A percentile compares a stretch with the other conserved stretches of the same genome.
Evolutionary conservation across 75 land plant species (phyloP).

Genomic region (Ceratopteris richardii): DNA sequence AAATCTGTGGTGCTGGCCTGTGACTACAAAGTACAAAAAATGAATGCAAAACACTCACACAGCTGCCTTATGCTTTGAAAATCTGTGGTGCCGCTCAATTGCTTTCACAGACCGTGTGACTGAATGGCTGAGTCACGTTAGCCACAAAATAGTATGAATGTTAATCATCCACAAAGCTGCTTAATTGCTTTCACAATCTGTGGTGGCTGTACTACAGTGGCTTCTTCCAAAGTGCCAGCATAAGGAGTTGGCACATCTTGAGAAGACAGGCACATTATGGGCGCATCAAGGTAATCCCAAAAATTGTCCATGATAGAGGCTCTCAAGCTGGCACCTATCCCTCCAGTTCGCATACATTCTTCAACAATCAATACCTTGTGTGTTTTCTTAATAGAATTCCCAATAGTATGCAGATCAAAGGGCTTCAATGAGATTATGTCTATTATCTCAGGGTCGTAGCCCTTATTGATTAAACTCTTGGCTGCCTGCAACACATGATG

Average conservation of each 20-base stretch:
- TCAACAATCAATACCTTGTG: slow-evolving; percentile 92
- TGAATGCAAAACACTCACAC: too few species aligned
- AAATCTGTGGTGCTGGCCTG: too few species aligned
- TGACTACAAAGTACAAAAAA: too few species aligned
- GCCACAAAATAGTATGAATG: too few species aligned
- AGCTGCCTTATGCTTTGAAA: too few species aligned
- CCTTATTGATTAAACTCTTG: slow-evolving; percentile 83
- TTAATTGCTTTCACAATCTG: slow-evolving; percentile 90
- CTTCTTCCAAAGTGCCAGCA: slow-evolving; percentile 86
- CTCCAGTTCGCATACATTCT: slow-evolving; percentile 98
- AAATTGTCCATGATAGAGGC: slow-evolving; percentile 90
- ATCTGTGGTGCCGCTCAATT: too few species aligned
- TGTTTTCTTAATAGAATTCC: slow-evolving; percentile 91
- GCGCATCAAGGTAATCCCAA: slow-evolving; percentile 87
- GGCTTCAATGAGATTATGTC: slow-evolving; percentile 95
- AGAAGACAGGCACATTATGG: slow-evolving; percentile 71
- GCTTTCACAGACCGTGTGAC: too few species aligned
- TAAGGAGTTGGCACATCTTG: slow-evolving; percentile 99
- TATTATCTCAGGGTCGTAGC: slow-evolving; percentile 94
- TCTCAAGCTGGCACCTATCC: slow-evolving; percentile 88
- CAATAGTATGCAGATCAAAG: slow-evolving; percentile 86
- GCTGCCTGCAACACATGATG: slow-evolving; percentile 95
- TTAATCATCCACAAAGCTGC: slow-evolving; percentile 63
- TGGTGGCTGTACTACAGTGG: slow-evolving; percentile 85
- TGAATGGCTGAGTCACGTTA: too few species aligned